These are phyloP conservation scores for Brettanomyces nanus DNA, from an alignment of 805 yeast genomes.

Conservation along the genomic window DNA sequence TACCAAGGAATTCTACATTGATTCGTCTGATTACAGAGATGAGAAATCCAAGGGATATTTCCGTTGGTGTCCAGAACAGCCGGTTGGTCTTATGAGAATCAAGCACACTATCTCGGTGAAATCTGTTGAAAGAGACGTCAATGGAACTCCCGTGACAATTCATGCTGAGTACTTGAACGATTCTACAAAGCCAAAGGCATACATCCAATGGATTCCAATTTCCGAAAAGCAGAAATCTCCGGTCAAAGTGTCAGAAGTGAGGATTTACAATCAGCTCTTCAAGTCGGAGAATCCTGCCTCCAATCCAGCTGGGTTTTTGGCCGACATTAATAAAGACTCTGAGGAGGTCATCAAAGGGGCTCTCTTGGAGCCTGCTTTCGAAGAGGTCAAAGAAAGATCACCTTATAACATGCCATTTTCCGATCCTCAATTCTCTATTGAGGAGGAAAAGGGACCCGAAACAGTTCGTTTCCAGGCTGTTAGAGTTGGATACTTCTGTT, in stretches of 20 bases:
- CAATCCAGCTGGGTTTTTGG: constrained; percentile 80
- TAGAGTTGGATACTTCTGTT: constrained; percentile 91
- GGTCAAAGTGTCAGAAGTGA: constrained; percentile 59
- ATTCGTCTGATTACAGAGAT: constrained; percentile 79
- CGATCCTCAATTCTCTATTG: constrained; percentile 58
- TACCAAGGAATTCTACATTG: constrained; percentile 73
- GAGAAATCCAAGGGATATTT: constrained; percentile 65
- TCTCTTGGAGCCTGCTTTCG: constrained; percentile 70
- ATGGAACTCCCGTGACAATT: constrained; percentile 61
- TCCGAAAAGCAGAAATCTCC: constrained; percentile 55
- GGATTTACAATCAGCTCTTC: constrained; percentile 84
- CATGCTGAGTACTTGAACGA: constrained; percentile 76
- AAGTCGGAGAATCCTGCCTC: constrained; percentile 84
- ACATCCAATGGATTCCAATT: constrained; percentile 92
- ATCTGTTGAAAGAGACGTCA: constrained; percentile 50
- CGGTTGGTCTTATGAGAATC: constrained; percentile 90
- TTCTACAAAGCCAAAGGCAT: constrained; percentile 72
- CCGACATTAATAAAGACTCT: constrained; percentile 74
- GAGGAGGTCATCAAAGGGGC: constrained; percentile 62
- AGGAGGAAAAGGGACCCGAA: constrained; percentile 64
- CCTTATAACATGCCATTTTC: constrained; percentile 64
- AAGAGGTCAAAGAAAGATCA: constrained; percentile 55
- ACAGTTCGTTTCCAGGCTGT: constrained; percentile 96
- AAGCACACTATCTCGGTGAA: constrained; percentile 74
- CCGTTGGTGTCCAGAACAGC: constrained; percentile 88